A percentile compares a stretch with the other conserved stretches of the same genome.
Conservation (phyloP, 768 basidiomycete species). For the Paxillus ammoniavirescens region DNA sequence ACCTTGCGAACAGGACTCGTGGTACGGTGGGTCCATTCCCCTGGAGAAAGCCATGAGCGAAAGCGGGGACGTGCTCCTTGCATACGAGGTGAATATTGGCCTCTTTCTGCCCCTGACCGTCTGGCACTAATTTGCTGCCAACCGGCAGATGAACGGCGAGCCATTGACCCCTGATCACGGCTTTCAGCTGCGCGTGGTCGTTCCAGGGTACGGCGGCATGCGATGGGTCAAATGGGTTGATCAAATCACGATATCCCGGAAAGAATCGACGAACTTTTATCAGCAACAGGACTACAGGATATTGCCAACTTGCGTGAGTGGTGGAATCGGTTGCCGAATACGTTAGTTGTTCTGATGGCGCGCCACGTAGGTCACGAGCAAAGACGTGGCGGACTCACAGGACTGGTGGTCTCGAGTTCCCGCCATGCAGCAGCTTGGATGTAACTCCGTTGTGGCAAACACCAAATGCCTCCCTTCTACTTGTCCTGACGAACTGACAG, state of each 20-base stretch:
- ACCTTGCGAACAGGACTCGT: conserved; percentile 57
- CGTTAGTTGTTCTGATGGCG: neutral
- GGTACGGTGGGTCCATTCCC: conserved; percentile 65
- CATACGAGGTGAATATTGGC: conserved; percentile 49
- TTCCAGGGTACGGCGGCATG: conserved; percentile 66
- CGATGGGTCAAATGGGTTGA: conserved; percentile 80
- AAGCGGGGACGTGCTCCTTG: conserved; percentile 55
- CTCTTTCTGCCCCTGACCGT: too few species aligned
- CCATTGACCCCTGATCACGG: conserved; percentile 60
- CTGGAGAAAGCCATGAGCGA: conserved; percentile 46
- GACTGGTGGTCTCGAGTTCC: conserved; percentile 54
- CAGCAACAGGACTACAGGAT: conserved; percentile 73
- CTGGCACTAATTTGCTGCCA: neutral
- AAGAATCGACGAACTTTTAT: conserved; percentile 67
- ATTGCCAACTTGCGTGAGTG: conserved; percentile 47
- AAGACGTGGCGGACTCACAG: conserved; percentile 23
- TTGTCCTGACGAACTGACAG: conserved; percentile 21
- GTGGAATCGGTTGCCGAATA: neutral
- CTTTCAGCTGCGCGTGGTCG: conserved; percentile 63
- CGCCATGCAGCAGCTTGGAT: conserved; percentile 54
- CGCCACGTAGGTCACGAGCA: conserved; percentile 21
- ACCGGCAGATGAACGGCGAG: conserved; percentile 60
- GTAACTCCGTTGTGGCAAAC: conserved; percentile 59
- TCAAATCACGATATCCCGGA: conserved; percentile 48
- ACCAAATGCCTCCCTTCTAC: conserved; percentile 7